These are phyloP conservation scores for Tuber microsphaerosporum DNA, from an alignment of 495 filamentous ascomycete species.

Conservation along the genomic window DNA sequence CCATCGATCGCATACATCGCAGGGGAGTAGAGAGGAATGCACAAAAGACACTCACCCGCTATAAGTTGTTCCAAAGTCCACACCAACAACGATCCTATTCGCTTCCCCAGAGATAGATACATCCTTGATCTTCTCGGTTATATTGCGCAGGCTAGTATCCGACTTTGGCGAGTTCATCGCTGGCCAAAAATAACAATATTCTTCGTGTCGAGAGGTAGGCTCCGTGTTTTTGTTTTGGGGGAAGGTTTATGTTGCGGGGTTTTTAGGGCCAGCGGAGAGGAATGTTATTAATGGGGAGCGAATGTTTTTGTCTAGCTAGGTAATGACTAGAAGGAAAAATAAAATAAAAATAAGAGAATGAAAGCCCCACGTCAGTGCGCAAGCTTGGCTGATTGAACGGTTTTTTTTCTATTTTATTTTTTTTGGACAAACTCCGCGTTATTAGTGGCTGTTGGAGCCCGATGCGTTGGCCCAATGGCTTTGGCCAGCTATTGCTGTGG, in stretches of 20 bases:
- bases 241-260: conserved; percentile 27
- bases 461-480: conserved; percentile 33
- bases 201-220: conserved; percentile 4
- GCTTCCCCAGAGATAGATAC: conserved; percentile 32
- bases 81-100: conserved; percentile 55
- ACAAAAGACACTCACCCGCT: conserved; percentile 51
- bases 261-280: conserved; percentile 1
- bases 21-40: neutral
- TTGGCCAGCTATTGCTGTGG: neutral
- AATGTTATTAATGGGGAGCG: conserved; percentile 16
- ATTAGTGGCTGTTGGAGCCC: conserved; percentile 14
- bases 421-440: conserved; percentile 10
- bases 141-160: conserved; percentile 22
- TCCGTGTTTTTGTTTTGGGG: conserved; percentile 19
- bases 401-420: conserved; percentile 10
- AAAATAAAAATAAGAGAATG: conserved; percentile 15
- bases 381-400: conserved; percentile 19
- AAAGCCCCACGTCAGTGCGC: conserved; percentile 21
- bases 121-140: conserved; percentile 33
- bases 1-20: neutral
- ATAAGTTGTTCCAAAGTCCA: conserved; percentile 66
- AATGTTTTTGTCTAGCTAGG: conserved; percentile 20
- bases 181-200: conserved; percentile 2
- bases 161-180: conserved; percentile 24
- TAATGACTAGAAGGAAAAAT: conserved; percentile 16